These are phyloP conservation scores for Dendrocalamus latiflorus DNA, from an alignment of 202 grass and related monocot genomes.

Conservation along the genomic window DNA sequence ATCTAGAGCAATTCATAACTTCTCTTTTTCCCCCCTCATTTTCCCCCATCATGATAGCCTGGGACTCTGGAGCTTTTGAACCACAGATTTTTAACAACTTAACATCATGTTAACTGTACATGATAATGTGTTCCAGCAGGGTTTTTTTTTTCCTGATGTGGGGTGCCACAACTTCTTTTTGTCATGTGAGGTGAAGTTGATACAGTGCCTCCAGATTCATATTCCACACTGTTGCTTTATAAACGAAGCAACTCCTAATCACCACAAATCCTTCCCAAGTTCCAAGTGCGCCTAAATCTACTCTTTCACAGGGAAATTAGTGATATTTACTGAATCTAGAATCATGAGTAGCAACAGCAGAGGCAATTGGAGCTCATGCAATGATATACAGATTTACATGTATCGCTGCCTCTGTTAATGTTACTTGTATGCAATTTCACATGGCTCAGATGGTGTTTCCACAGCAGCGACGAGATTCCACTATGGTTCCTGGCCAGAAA, in stretches of 20 bases:
- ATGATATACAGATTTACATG: conserved; percentile 52
- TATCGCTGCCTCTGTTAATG: conserved; percentile 9
- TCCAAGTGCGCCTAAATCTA: conserved; percentile 25
- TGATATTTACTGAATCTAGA: conserved; percentile 38
- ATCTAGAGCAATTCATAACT: neutral
- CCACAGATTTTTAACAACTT: neutral
- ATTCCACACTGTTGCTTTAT: conserved; percentile 2
- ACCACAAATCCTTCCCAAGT: neutral
- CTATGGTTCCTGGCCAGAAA: conserved; percentile 15
- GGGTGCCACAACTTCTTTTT: neutral
- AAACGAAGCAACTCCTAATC: conserved; percentile 11
- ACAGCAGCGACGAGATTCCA: neutral
- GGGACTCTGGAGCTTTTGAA: neutral
- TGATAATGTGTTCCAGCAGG: neutral
- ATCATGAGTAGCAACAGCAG: conserved; percentile 30
- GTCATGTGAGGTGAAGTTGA: neutral
- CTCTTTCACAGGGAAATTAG: conserved; percentile 20
- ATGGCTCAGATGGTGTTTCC: conserved; percentile 11
- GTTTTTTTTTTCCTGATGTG: neutral
- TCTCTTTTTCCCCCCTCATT: neutral
- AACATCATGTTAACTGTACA: neutral
- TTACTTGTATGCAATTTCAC: conserved; percentile 11
- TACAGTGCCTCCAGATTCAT: neutral
- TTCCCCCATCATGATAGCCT: neutral
- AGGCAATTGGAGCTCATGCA: conserved; percentile 13